Evolutionary conservation across 805 yeast species (phyloP), one percentile per base, ranked within the genome.

Genomic region (Candida montana): DNA sequence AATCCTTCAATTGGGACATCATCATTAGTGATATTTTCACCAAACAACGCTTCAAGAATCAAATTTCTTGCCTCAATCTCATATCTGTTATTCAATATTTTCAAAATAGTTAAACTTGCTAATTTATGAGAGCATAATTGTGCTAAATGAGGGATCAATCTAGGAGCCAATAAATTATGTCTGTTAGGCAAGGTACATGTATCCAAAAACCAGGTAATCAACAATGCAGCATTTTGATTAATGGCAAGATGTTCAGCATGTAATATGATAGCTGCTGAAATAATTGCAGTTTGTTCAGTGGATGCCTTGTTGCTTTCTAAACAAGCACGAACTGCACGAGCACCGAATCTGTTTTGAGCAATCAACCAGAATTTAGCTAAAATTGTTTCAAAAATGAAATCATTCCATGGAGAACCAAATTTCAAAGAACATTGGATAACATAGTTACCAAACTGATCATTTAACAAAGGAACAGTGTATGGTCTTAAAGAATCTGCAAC

Each of bases 361-460:
- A 93, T 82, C 39, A 79, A 80, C 72, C 86, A 68, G 54, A 93
- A 88, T 49, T 83, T 77, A 33, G 85, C 76, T 46, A 88, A 64
- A 49, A 90, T 79, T 12, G 87, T 75, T 62, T 90, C 96, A 60
- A 86, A 83, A 32, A 93, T 84, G 56, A 91, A 91, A 56, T 86
- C 88, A 58, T 85, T 86, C 74, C 81, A 89, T 0, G 96, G 96
- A 7, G 83, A 65, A 0, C 91, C 93, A 66, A 90, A 91, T 57
- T 86, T 86, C 51, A 90, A 72, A 54, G 96, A 93, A 42, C 97
- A 87, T 64, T 93, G 99, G 41, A 93, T 77, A 15, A 90, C 97
- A 61, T 93, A 93, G 62, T 93, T 93, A 46, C 98, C 99, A 68
- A 85, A 93, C 59, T 93, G 98, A 59, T 93, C 99, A 56, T 89